A percentile compares a stretch with the other conserved stretches of the same genome.
These are phyloP conservation scores for Stereum hirsutum DNA, from an alignment of 1,284 basidiomycete genomes.

Conservation along the genomic window DNA sequence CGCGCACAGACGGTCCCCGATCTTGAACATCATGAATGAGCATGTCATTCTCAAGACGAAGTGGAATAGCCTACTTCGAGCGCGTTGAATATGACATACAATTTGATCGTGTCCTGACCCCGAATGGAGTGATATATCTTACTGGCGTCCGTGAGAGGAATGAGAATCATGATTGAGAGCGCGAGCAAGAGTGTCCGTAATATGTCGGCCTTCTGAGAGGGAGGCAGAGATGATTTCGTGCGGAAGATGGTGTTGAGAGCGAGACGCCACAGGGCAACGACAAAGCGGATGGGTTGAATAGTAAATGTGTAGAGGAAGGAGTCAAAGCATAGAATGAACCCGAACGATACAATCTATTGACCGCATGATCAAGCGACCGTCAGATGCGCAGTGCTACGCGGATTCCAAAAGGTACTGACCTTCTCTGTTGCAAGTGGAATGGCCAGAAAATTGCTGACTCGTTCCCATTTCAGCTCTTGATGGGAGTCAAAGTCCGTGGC, in stretches of 20 bases:
- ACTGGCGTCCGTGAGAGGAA: conserved; percentile 87
- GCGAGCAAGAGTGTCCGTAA: conserved; percentile 74
- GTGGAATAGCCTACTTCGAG: conserved; percentile 59
- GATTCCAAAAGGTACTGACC: conserved; percentile 30
- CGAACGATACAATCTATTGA: conserved; percentile 91
- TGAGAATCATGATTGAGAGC: conserved; percentile 67
- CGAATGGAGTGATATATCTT: conserved; percentile 98
- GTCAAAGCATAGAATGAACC: conserved; percentile 91
- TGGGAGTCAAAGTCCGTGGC: conserved; percentile 90
- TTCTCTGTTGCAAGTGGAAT: conserved; percentile 94
- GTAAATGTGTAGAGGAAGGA: conserved; percentile 98
- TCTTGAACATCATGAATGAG: conserved; percentile 39
- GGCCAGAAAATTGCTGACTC: conserved; percentile 95
- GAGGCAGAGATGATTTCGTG: conserved; percentile 50
- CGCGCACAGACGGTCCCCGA: conserved; percentile 90
- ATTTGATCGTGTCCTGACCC: conserved; percentile 98
- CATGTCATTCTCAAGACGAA: neutral
- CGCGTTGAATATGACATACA: conserved; percentile 99
- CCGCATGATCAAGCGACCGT: conserved; percentile 3
- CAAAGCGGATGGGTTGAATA: conserved; percentile 87
- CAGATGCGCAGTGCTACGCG: neutral
- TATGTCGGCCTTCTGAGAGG: conserved; percentile 89
- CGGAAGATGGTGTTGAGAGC: conserved; percentile 40
- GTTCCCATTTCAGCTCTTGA: conserved; percentile 92
- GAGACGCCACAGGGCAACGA: conserved; percentile 58